Base-by-base conservation (phyloP, 805 yeast species). In the Candida adriatica region DNA sequence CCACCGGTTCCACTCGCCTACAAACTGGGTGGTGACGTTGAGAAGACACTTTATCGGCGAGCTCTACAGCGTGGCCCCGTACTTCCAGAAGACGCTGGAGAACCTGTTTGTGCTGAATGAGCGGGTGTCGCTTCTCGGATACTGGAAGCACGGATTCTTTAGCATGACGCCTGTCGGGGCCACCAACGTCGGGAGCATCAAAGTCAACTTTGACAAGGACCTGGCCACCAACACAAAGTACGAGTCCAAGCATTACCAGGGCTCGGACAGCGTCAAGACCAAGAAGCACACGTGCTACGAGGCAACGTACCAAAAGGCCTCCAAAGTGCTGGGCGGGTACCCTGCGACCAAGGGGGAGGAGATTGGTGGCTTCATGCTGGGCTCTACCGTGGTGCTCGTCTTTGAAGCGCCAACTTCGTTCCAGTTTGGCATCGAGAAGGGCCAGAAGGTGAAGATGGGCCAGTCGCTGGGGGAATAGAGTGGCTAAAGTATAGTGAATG, bases 151-250 rank as follows among this genome's bases (percentile, higher is more conserved):
- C 55, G 99, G 99, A 0, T 92, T 92, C 49, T 92, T 92, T 62
- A 80, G 94, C 43, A 92, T 92, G 99, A 90, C 95, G 1, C 96
- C 99, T 0, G 98, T 92, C 9, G 99, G 99, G 10, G 99, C 99
- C 16, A 92, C 98, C 3, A 92, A 92, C 59, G 99, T 92, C 18
- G 99, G 99, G 6, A 81, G 94, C 48, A 92, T 92, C 43, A 78
- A 81, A 37, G 70, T 92, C 43, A 86, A 88, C 53, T 92, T 92
- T 50, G 99, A 92, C 59, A 79, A 80, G 59, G 88, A 84, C 49
- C 70, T 92, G 50, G 71, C 79, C 23, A 92, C 99, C 10, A 92
- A 92, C 56, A 78, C 75, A 19, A 67, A 70, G 27, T 76, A 74
- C 45, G 79, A 75, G 53, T 71, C 69, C 41, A 41, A 51, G 2